Percentiles rank a stretch among this genome's conserved stretches.
phyloP scores from a whole-genome alignment of 192 early-diverging fungal genomes.

The Podila horticola region DNA sequence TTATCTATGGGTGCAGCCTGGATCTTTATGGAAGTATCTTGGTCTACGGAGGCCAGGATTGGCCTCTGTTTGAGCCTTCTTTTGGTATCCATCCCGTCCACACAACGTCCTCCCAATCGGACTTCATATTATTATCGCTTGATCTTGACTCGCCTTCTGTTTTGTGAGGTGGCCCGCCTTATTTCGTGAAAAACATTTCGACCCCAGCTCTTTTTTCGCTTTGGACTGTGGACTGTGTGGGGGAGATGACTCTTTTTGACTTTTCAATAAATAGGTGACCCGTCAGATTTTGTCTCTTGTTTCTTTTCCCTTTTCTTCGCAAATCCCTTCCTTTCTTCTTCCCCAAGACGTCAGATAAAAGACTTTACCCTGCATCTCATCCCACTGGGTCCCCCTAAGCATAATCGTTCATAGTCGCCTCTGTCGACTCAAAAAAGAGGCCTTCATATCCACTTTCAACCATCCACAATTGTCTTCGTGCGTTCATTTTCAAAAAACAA shows the following conservation, averaged over 20 bases:
- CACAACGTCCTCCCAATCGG: no score
- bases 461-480: background rate
- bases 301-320: constrained; percentile 21
- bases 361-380: constrained; percentile 31
- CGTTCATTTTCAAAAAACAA: background rate
- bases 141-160: no score
- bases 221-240: background rate
- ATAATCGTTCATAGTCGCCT: constrained; percentile 36
- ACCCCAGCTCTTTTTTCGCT: no score
- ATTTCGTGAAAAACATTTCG: no score
- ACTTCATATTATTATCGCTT: no score
- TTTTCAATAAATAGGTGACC: no score
- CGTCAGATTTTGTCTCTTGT: background rate
- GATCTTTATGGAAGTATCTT: no score
- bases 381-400: constrained; percentile 37
- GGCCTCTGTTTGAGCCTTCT: no score
- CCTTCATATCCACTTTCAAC: background rate
- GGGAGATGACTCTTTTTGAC: background rate
- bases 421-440: constrained; percentile 42
- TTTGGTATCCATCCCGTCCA: no score
- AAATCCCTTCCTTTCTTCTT: constrained; percentile 18
- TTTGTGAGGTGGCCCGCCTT: no score
- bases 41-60: no score
- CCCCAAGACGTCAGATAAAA: constrained; percentile 11
- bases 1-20: no score